Base-by-base conservation (phyloP, 257 asterid genomes). In the Scutellaria galericulata region DNA sequence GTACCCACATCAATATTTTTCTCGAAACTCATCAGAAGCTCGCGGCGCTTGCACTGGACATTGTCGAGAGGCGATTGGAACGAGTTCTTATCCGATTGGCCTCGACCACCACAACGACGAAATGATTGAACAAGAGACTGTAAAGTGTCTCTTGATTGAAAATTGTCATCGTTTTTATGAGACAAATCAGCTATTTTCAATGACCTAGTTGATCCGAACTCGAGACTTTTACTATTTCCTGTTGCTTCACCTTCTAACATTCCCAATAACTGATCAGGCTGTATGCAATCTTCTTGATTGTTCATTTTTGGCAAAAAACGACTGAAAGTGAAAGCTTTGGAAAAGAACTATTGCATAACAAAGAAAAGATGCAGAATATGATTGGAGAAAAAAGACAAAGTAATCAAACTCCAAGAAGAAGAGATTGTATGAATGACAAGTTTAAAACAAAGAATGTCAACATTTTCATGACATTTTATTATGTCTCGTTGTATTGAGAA, bases 101-200 rank as follows among this genome's bases (percentile, higher is more conserved):
- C 68, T 52, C 56, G 83, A 71, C 27, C 48, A 2, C 63, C 35
- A 41, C 78, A 70, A 3, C 20, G 3, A 56, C 77, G 81, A 56
- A 2, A 31, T 31, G 84, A 85, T 63, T 85, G 86, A 58, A 83
- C 86, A 3, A 85, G 78, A 5, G 82, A 83, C 13, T 81, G 83
- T 2, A 85, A 58, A 56, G 85, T 85, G 57, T 80, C 85, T 22
- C 15, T 45, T 7, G 70, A 57, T 48, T 66, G 77, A 69, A 66
- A 56, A 31, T 35, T 66, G 0, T 46, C 35, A 5, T 44, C 77
- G 0, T 50, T 14, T 66, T 76, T 48, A 37, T 59, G 66, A 6
- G 44, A 22, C 2, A 63, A 72, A 64, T 13, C 68, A 7, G 0
- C 8, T 5, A 18, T 53, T 2, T 5, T 57, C 15, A 13, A 24